Conservation (phyloP, 2,329 filamentous ascomycete genomes). For the Exophiala lecanii-corni region DNA sequence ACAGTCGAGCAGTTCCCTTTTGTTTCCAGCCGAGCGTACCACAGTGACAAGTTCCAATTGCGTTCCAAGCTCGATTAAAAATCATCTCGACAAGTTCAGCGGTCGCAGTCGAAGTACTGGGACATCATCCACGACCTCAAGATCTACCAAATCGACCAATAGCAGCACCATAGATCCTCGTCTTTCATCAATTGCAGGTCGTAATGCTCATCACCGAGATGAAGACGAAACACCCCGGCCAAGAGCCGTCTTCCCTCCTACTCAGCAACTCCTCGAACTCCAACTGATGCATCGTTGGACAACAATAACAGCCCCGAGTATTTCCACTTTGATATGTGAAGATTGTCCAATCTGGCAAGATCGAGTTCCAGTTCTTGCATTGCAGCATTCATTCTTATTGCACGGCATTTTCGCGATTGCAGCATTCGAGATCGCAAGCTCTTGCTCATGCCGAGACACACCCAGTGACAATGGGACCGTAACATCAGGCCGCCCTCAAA, state of each 20-base stretch:
- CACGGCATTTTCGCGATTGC: slow-evolving; percentile 18
- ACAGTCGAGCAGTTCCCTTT: too few relatives aligned
- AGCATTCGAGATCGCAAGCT: slow-evolving; percentile 17
- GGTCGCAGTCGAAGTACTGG: too few relatives aligned
- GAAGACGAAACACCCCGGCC: too few relatives aligned
- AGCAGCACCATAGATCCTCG: too few relatives aligned
- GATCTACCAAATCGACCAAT: too few relatives aligned
- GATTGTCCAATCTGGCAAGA: slow-evolving; percentile 18
- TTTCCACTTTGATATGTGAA: slow-evolving; percentile 14
- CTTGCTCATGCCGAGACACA: not conserved
- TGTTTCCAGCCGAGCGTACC: too few relatives aligned
- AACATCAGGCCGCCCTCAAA: not conserved
- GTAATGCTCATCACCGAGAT: too few relatives aligned
- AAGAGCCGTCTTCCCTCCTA: not conserved
- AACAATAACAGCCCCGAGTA: slow-evolving; percentile 17
- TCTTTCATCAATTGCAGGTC: too few relatives aligned
- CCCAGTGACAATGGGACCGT: not conserved
- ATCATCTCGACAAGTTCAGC: too few relatives aligned
- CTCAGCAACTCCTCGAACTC: slow-evolving; percentile 20
- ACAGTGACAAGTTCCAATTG: too few relatives aligned
- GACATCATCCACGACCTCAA: too few relatives aligned
- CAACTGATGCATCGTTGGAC: slow-evolving; percentile 26
- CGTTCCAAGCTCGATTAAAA: too few relatives aligned
- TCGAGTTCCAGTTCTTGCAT: slow-evolving; percentile 13
- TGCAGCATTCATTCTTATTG: slow-evolving; percentile 17